A percentile compares a stretch with the other conserved stretches of the same genome.
phyloP scores from a whole-genome alignment of 176 grass and related monocot species.

The Musa itinerans region DNA sequence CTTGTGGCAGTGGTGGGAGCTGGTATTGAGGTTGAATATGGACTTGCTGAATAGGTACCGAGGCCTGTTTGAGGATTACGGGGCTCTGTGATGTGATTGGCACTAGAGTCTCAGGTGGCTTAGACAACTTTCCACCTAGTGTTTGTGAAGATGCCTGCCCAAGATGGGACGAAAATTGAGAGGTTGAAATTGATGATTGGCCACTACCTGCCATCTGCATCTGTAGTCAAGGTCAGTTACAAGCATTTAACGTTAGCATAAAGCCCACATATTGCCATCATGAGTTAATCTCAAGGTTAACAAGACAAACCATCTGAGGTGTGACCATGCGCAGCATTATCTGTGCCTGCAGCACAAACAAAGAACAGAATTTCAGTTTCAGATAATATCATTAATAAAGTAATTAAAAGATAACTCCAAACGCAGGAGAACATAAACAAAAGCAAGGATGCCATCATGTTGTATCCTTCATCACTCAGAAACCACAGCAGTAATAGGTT shows the following conservation, averaged over 20 bases:
- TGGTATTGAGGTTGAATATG: conserved; percentile 33
- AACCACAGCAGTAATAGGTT: too few species aligned
- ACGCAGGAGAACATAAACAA: too few species aligned
- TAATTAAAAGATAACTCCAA: too few species aligned
- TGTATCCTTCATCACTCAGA: too few species aligned
- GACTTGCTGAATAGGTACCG: conserved; percentile 32
- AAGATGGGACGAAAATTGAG: conserved; percentile 42
- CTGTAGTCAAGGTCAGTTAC: conserved; percentile 36
- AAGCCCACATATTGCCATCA: conserved; percentile 6
- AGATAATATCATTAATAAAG: neutral
- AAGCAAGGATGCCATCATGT: too few species aligned
- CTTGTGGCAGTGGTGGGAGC: conserved; percentile 27
- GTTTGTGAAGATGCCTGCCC: conserved; percentile 44
- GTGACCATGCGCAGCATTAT: conserved; percentile 93
- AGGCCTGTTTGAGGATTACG: conserved; percentile 36
- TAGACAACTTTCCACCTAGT: conserved; percentile 30
- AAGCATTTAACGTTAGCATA: conserved; percentile 24
- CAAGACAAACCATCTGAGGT: conserved; percentile 66
- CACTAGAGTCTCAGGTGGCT: conserved; percentile 22
- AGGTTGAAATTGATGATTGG: conserved; percentile 26
- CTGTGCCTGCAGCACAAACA: conserved; percentile 48
- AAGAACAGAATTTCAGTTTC: neutral
- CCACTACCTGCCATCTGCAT: conserved; percentile 86
- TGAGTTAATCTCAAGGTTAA: conserved; percentile 4
- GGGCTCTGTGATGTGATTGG: conserved; percentile 26